Base-by-base conservation (phyloP, 371 early-diverging fungal species). In the Saksenaea vasiformis region DNA sequence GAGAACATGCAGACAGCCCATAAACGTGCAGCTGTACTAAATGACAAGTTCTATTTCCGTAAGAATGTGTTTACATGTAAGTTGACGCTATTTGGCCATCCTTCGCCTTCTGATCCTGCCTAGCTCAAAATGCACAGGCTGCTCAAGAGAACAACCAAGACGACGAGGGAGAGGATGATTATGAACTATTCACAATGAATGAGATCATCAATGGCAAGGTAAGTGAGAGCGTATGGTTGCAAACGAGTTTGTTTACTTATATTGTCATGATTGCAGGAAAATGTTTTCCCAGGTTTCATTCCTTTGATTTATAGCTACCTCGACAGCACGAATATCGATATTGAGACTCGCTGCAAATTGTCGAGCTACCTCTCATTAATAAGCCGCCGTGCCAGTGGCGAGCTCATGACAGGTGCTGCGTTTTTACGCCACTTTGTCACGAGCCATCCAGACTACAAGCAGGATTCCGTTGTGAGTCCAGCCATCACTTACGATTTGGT, bases 171-270 rank as follows among this genome's bases (percentile, higher is more conserved):
- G 77, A 83, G 5, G 91, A 93, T 58, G 85, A 80, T 35, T 90
- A 82, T 61, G 88, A 87, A 39, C 73, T 91, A 58, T 91, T 97
- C 87, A 89, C 97, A 3, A 85, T 98, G 28, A 78, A 96, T 70
- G 95, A 97, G 63, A 98, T 99, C 62, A 90, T 99, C 68, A 96
- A 97, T 70, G 99, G 99, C 47, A 89, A 90, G 62, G 87, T 85
- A 64, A 56, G 66, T 9, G 4, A 31, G 51, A 13, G 55, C 54
- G 56, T 54, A 26, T 66, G 61, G 68, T 35, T 43, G 67, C 51
- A 47, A 11, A 17, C 37, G 19, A 31, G 26, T 17, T 61, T 39
- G 13, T 36, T 14, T n/a, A 13, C 35, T 65, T 60, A 61, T n/a
- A n/a, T n/a, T n/a, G n/a, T 67, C 34, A 2, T 11, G 0, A 15